A percentile compares a stretch with the other conserved stretches of the same genome.
phyloP scores from a whole-genome alignment of 1,284 basidiomycete genomes.

The Filobasidium uniguttulatum region DNA sequence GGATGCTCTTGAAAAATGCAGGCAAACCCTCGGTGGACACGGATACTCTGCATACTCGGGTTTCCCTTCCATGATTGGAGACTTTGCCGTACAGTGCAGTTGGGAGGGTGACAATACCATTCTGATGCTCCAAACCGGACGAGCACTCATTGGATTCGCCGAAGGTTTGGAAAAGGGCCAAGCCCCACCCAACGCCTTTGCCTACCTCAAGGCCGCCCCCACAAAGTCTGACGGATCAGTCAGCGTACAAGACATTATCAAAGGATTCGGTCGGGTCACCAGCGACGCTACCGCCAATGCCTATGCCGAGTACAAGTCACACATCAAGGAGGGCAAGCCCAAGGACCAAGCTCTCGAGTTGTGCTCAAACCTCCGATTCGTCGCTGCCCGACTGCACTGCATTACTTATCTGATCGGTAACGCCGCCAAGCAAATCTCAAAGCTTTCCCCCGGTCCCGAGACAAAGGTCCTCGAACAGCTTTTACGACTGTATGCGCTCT shows the following conservation, averaged over 20 bases:
- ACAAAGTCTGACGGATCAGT: conserved; percentile 27
- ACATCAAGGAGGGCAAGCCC: conserved; percentile 24
- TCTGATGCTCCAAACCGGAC: conserved; percentile 37
- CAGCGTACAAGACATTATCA: conserved; percentile 33
- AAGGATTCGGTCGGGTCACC: conserved; percentile 36
- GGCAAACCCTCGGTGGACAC: conserved; percentile 62
- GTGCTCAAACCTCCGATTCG: conserved; percentile 39
- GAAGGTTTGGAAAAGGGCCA: conserved; percentile 33
- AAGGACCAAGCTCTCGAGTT: conserved; percentile 38
- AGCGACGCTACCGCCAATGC: conserved; percentile 38
- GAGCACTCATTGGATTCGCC: conserved; percentile 36
- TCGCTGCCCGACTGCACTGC: conserved; percentile 29
- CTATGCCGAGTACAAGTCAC: conserved; percentile 25
- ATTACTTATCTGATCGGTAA: not conserved
- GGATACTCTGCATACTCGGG: conserved; percentile 49
- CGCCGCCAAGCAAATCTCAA: not conserved
- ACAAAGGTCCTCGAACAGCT: conserved; percentile 32
- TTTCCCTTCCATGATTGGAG: conserved; percentile 37
- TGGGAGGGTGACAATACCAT: conserved; percentile 40
- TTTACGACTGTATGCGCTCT: conserved; percentile 40
- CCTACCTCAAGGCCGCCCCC: conserved; percentile 33
- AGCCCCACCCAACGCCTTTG: conserved; percentile 26
- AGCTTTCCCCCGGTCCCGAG: conserved; percentile 16
- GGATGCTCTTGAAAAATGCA: conserved; percentile 52
- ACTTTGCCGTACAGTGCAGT: conserved; percentile 36